Conservation (phyloP, 2,329 filamentous ascomycete species). For the Xylaria sp. region DNA sequence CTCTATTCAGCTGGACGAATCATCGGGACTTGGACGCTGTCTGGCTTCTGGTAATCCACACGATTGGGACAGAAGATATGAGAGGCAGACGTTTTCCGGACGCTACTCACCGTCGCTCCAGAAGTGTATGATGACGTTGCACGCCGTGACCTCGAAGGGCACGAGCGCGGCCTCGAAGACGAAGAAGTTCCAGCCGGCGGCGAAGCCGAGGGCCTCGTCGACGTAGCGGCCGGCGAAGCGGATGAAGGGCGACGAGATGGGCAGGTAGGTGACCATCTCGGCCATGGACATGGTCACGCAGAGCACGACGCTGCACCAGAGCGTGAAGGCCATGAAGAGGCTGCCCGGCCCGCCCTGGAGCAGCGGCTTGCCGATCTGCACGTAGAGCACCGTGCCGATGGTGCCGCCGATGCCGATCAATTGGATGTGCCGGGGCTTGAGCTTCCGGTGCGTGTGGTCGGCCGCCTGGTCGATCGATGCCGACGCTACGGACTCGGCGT, state of each 20-base stretch:
- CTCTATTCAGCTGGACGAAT: background rate
- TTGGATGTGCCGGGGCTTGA: conserved; percentile 61
- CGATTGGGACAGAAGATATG: no score
- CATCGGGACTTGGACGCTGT: no score
- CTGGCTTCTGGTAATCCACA: no score
- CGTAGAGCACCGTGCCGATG: conserved; percentile 64
- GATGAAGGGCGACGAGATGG: conserved; percentile 78
- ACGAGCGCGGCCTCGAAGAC: conserved; percentile 69
- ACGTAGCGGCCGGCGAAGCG: conserved; percentile 76
- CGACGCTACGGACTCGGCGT: conserved; percentile 14
- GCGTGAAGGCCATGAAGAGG: conserved; percentile 60
- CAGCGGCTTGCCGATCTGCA: conserved; percentile 61
- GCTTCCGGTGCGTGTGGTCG: conserved; percentile 53
- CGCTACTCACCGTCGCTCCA: conserved; percentile 54
- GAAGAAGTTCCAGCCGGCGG: conserved; percentile 76
- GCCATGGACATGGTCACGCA: conserved; percentile 65
- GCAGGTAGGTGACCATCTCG: conserved; percentile 77
- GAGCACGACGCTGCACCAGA: conserved; percentile 65
- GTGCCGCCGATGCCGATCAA: conserved; percentile 66
- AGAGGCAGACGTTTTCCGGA: no score
- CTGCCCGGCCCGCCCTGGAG: conserved; percentile 62
- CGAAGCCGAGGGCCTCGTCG: conserved; percentile 74
- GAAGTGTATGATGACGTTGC: conserved; percentile 64
- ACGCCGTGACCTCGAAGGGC: conserved; percentile 69
- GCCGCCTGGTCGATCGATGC: conserved; percentile 23